Base-by-base conservation (phyloP, 2,329 filamentous ascomycete genomes). In the Epichloe hybrida region DNA sequence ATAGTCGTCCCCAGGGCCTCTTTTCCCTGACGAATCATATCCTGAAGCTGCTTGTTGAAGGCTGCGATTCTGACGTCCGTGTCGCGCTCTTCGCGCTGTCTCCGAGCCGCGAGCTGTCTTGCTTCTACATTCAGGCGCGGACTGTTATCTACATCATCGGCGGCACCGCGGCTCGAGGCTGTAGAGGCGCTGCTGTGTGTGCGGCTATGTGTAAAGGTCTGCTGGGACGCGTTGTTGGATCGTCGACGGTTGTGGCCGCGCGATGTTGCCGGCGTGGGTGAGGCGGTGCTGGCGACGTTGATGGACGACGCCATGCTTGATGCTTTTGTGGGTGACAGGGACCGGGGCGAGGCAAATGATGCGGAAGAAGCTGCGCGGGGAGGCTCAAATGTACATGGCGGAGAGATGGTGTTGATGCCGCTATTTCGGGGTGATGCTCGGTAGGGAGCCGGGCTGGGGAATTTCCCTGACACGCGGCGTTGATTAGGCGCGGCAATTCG, bases 11-110 rank as follows among this genome's bases (percentile, higher is more conserved):
- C 90, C 17, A 98, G 69, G 2, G 93, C 93, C 65, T 93, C 85
- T 58, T 84, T 84, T 0, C 90, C 93, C 66, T 97, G 84, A 2
- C 83, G 76, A 50, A 98, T 94, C 85, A 98, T 88, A 36, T 83
- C 85, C 61, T 86, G 80, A 46, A 97, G 71, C 58, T 86, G 81
- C 46, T 80, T 75, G 62, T 93, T 94, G 66, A 97, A 81, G 27
- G 84, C 79, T 46, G 81, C 81, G 58, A 97, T 84, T 49, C 84
- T 82, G 42, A 83, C 80, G 58, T 97, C 89, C 7, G 86, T 79
- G 58, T 90, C 83, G 44, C 81, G 75, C 59, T 95, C 88, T 52
- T 86, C 85, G 48, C 80, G 79, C 23, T 81, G 74, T 56, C 84
- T 79, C 61, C 80, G 77, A n/a, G 82, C 81, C 5, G 88, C 82